Evolutionary conservation across 2,329 filamentous ascomycete species (phyloP), one percentile per base, ranked within the genome.

Genomic region (Diaporthe humulicola): DNA sequence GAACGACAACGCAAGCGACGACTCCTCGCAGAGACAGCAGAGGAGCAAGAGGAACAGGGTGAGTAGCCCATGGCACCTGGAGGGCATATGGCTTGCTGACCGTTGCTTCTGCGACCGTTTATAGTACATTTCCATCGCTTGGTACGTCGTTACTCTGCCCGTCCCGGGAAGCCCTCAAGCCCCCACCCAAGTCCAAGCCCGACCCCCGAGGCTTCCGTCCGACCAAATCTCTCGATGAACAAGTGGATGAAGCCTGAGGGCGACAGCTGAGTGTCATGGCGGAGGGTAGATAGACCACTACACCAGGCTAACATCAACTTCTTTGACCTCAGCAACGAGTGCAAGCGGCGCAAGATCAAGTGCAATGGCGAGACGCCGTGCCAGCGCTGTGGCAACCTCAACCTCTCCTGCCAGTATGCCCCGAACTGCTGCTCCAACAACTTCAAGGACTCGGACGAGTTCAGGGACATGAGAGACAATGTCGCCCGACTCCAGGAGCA

Each of bases 401-500:
- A 90, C 78, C 86, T 93, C 25, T 83, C 88, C 76, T 94, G 92
- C 79, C 85, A 92, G 58, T 94, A 93, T 83, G 88, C 91, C 8
- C 89, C 91, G 19, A 92, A 92, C 79, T 92, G 91, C 82, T 92
- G 90, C 81, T 85, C 90, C 76, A 96, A 91, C 86, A 95, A 91
- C 83, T 95, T 98, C 88, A 97, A 96, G 83, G 96, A 98, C 80
- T 95, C 95, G 61, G 94, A 97, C 14, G 96, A 98, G 82, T 98
- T 95, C 87, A 94, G 92, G 80, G 90, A 92, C 50, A 95, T 98
- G 92, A 90, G 91, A 72, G 87, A 89, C 45, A 93, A 97, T 78
- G 91, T 98, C 75, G 86, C 87, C 15, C 89, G 90, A 12, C 88
- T 98, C 33, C 95, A 98, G 82, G 93, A 96, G 72, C 95, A 98